Conservation (phyloP, 768 basidiomycete genomes). For the Amanita fuliginea region DNA sequence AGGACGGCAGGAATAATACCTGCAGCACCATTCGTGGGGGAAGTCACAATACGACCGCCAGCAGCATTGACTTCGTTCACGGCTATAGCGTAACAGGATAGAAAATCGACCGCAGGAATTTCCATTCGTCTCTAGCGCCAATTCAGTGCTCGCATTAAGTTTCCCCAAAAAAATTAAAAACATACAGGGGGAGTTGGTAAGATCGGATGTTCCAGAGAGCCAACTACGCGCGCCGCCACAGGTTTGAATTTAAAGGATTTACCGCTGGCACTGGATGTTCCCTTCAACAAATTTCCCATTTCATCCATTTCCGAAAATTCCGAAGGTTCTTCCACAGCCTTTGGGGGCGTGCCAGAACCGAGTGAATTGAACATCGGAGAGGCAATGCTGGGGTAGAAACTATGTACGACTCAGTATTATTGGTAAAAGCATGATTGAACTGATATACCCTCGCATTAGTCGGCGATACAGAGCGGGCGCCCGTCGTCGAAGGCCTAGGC, state of each 20-base stretch:
- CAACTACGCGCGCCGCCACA: conserved; percentile 39
- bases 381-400: conserved; percentile 39
- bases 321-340: conserved; percentile 10
- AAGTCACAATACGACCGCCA: conserved; percentile 91
- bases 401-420: conserved; percentile 8
- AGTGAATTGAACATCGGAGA: conserved; percentile 22
- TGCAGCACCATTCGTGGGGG: conserved; percentile 88
- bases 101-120: conserved; percentile 88
- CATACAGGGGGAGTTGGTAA: conserved; percentile 76
- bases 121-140: conserved; percentile 61
- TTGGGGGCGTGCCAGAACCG: conserved; percentile 15
- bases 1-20: conserved; percentile 90
- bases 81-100: conserved; percentile 90
- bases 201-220: conserved; percentile 70
- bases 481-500: conserved; percentile 64
- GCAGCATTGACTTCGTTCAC: conserved; percentile 93
- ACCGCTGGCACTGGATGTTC: conserved; percentile 1
- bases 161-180: conserved; percentile 4
- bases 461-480: conserved; percentile 86
- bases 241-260: conserved; percentile 15
- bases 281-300: conserved; percentile 9
- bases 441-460: conserved; percentile 72
- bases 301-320: conserved; percentile 11
- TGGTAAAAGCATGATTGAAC: conserved; percentile 1
- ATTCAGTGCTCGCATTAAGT: background rate